Evolutionary conservation across 768 basidiomycete species (phyloP).

Genomic region (Amanita rimosa): DNA sequence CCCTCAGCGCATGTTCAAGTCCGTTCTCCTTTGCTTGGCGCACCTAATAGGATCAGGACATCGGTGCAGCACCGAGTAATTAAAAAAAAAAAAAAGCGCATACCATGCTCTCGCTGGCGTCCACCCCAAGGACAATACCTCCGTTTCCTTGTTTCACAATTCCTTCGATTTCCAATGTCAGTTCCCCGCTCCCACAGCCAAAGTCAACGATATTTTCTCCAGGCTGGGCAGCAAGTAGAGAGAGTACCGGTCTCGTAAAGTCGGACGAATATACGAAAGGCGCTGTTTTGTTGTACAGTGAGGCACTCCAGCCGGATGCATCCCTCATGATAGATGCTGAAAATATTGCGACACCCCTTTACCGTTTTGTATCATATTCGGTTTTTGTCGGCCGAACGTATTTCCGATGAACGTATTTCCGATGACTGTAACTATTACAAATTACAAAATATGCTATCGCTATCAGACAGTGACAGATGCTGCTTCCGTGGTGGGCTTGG

Average conservation of each 20-base stretch:
- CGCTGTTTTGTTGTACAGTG: conserved; percentile 50
- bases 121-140: conserved; percentile 58
- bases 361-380: neutral
- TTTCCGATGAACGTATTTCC: neutral
- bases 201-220: conserved; percentile 69
- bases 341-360: no score
- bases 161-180: conserved; percentile 47
- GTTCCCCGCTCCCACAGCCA: conserved; percentile 78
- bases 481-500: neutral
- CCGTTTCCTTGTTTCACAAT: conserved; percentile 32
- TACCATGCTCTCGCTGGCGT: conserved; percentile 67
- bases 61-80: neutral
- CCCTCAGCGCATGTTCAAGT: conserved; percentile 32
- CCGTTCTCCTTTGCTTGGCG: conserved; percentile 37
- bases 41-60: conserved; percentile 28
- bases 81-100: conserved; percentile 10
- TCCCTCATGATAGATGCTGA: conserved; percentile 11
- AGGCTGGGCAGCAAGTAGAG: conserved; percentile 45
- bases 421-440: neutral
- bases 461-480: neutral
- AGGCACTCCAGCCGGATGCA: conserved; percentile 43
- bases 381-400: neutral
- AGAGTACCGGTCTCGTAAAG: conserved; percentile 44
- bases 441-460: neutral
- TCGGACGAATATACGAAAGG: conserved; percentile 54